Evolutionary conservation across 139 green algal species (phyloP), one percentile per base, ranked within the genome.

Genomic region (Pleodorina starrii): DNA sequence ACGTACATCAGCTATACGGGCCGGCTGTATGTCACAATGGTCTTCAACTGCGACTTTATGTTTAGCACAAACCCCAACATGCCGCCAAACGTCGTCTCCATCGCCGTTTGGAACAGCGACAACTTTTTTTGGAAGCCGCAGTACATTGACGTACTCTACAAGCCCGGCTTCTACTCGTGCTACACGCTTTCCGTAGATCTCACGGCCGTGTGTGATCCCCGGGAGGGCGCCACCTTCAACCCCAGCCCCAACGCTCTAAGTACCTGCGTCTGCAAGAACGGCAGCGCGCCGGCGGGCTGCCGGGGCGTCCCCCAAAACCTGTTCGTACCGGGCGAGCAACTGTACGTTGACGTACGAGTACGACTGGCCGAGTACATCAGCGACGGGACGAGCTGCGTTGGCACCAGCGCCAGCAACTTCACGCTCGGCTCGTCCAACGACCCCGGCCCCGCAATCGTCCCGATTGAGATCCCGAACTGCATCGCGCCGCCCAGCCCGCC

Each of bases 1-100:
- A 69, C 89, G 12, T 93, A 78, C 76, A 75, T 90, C 54, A 85
- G 75, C 14, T 93, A 93, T 68, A 71, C 54, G 5, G 71, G 46
- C 16, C 74, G 78, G 16, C 43, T 93, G 54, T 93, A 91, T 54
- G 59, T 93, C 54, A 91, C 90, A 32, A 43, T 91, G 40, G 40
- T 46, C 19, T 90, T 91, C n/a, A 50, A 88, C 60, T 93, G 90
- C 90, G 84, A 81, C 46, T 89, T 79, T 72, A 78, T 91, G 68
- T 85, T 91, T 54, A 84, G 21, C 44, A 91, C 90, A 3, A 51
- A 80, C 25, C 73, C 85, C 17, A 44, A 51, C 48, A 14, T 46
- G 21, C 17, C 81, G n/a, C 6, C 25, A 1, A 42, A 36, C 29
- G 17, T 83, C 7, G 84, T 89, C 3, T 60, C 36, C 5, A 42